Evolutionary conservation across 345 rosid genomes (phyloP).

Genomic region (Eucalyptus melliodora): DNA sequence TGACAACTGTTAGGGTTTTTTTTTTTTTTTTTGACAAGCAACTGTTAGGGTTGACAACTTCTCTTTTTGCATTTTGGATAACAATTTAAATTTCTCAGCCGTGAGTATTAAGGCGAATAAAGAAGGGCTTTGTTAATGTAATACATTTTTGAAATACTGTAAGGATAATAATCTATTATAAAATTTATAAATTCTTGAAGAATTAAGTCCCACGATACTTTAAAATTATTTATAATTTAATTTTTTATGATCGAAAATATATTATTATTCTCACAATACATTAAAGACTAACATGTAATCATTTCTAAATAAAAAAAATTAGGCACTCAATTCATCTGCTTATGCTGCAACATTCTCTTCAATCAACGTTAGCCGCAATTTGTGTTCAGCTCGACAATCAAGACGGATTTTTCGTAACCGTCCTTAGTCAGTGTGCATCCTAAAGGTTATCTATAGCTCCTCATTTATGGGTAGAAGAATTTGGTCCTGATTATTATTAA

Average conservation of each 20-base stretch:
- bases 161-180: too few species aligned
- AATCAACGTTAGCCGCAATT: background rate
- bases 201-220: too few species aligned
- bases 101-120: background rate
- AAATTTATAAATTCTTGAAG: too few species aligned
- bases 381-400: background rate
- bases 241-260: background rate
- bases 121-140: too few species aligned
- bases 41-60: background rate
- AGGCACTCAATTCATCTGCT: background rate
- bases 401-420: background rate
- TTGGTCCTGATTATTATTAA: background rate
- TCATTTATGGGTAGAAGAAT: background rate
- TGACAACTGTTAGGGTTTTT: background rate
- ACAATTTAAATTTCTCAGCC: background rate
- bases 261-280: fast-evolving
- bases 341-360: background rate
- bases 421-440: background rate
- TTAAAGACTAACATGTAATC: fast-evolving
- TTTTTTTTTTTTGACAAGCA: background rate
- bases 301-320: too few species aligned
- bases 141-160: too few species aligned
- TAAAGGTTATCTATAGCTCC: background rate
- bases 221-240: too few species aligned
- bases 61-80: background rate